A percentile compares a stretch with the other conserved stretches of the same genome.
Evolutionary conservation across 371 early-diverging fungal species (phyloP).

Genomic region (Actinomortierella wolfii): DNA sequence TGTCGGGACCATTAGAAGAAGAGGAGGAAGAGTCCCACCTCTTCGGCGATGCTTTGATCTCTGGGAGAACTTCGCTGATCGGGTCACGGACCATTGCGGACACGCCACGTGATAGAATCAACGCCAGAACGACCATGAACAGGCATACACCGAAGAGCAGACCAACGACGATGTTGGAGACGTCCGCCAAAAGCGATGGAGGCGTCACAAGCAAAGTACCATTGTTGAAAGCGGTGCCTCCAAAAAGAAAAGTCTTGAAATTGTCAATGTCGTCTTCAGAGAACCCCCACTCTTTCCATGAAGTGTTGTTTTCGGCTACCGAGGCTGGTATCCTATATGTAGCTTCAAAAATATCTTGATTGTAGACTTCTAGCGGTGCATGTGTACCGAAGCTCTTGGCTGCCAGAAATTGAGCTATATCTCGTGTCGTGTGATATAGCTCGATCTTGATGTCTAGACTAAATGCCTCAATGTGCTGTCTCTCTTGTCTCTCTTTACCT

Average conservation of each 20-base stretch:
- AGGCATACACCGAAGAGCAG: not conserved
- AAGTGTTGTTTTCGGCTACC: not conserved
- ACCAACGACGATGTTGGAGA: not conserved
- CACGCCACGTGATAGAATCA: not conserved
- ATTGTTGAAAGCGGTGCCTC: not conserved
- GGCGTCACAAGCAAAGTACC: not conserved
- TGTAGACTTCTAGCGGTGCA: not conserved
- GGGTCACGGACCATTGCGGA: not conserved
- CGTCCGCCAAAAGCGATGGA: not conserved
- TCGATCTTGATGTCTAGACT: too few relatives aligned
- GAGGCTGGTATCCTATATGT: not conserved
- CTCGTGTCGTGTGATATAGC: not conserved
- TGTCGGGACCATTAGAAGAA: not conserved
- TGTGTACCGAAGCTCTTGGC: not conserved
- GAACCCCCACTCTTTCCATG: not conserved
- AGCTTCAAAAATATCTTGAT: not conserved
- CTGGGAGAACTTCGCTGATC: not conserved
- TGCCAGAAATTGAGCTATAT: not conserved
- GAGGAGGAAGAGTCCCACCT: too few relatives aligned
- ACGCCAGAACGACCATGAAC: constrained; percentile 2
- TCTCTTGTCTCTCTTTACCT: too few relatives aligned
- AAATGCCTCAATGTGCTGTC: too few relatives aligned
- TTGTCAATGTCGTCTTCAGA: not conserved
- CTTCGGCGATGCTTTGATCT: not conserved
- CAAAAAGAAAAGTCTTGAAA: not conserved